These are phyloP conservation scores for Eustoma russellianum DNA, from an alignment of 257 asterid species.

Conservation along the genomic window DNA sequence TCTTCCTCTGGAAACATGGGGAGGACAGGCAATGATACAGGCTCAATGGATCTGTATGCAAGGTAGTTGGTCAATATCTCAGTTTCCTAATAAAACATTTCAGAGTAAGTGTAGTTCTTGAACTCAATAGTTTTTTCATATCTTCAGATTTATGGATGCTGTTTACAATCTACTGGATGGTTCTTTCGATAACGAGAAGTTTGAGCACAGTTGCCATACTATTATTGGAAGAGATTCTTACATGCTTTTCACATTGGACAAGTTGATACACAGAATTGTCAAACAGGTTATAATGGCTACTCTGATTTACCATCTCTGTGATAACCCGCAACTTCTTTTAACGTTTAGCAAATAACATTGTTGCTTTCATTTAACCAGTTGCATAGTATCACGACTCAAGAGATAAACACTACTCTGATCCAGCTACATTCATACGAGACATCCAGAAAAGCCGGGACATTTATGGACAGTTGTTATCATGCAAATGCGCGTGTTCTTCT, in stretches of 20 bases:
- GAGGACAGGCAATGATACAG: constrained; percentile 43
- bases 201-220: constrained; percentile 92
- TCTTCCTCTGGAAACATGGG: constrained; percentile 64
- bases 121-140: constrained; percentile 13
- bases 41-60: constrained; percentile 53
- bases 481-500: constrained; percentile 65
- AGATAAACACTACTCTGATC: constrained; percentile 60
- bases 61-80: constrained; percentile 30
- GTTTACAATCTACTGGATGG: constrained; percentile 72
- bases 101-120: constrained; percentile 7
- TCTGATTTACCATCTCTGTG: background rate
- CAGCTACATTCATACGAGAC: constrained; percentile 67
- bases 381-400: constrained; percentile 57
- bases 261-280: constrained; percentile 78
- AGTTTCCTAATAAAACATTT: constrained; percentile 4
- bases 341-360: too few species aligned
- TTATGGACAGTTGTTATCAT: constrained; percentile 53
- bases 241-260: constrained; percentile 81
- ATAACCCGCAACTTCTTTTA: background rate
- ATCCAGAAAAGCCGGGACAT: constrained; percentile 49
- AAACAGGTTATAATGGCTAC: constrained; percentile 48
- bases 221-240: constrained; percentile 85
- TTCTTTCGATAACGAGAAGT: constrained; percentile 69
- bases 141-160: constrained; percentile 65
- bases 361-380: constrained; percentile 26